Base-by-base conservation (phyloP, 2,329 filamentous ascomycete species). In the Huntiella abstrusa region DNA sequence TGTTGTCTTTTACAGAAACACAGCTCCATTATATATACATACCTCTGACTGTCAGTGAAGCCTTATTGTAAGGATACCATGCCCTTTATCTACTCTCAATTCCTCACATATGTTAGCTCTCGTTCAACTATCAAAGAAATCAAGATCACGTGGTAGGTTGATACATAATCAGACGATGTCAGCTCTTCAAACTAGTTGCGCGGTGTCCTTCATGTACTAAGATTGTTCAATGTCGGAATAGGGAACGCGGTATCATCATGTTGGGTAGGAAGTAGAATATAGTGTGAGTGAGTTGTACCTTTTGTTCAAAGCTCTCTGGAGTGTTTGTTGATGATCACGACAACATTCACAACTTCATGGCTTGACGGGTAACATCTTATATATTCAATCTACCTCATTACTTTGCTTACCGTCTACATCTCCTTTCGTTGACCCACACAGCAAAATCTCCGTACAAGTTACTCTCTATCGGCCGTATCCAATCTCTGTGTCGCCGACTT, bases 151-250 rank as follows among this genome's bases (percentile, higher is more conserved):
- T 19, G 12, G 13, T 12, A 44, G 16, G 6, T 12, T 11, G 16
- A 19, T 36, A 16, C 35, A 44, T 13, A 44, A 12, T 44, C 42
- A 44, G 42, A 44, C 33, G 42, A 44, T 44, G 42, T 44, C 42
- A 36, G 42, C 33, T 44, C 42, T 44, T 44, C 42, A 36, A 44
- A 44, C 33, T 35, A 19, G 16, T 22, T 44, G 33, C 42, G 42
- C 19, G 15, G 19, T 44, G 42, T 44, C 42, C 16, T 35, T 44
- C 42, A 44, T 44, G 32, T 16, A 15, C 11, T 12, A 35, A 36
- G 33, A 44, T 44, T 44, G 42, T 36, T 44, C 42, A 44, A 19
- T 19, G 13, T 44, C 33, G 13, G 33, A 44, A 37, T 44, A 44
- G 33, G 42, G 33, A 44, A 37, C 33, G 15, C 33, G 17, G 15